A percentile compares a stretch with the other conserved stretches of the same genome.
Conservation (phyloP, 73 alveolate genomes). For the Tetrahymena thermophila region DNA sequence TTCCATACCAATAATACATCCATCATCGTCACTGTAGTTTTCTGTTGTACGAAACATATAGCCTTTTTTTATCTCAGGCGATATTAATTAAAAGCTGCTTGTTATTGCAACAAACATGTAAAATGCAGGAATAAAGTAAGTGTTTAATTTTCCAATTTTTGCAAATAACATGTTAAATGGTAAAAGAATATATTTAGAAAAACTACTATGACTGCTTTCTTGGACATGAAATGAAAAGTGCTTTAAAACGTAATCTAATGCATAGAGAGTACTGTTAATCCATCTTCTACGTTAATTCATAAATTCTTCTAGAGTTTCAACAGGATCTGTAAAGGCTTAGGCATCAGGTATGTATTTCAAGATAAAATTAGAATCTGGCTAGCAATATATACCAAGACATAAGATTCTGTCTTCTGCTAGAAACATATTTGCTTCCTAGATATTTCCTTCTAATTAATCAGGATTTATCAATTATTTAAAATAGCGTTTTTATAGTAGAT, state of each 20-base stretch:
- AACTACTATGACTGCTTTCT: background rate
- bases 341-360: conserved; percentile 51
- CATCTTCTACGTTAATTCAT: conserved; percentile 58
- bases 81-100: background rate
- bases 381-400: conserved; percentile 23
- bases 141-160: background rate
- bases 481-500: background rate
- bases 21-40: background rate
- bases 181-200: background rate
- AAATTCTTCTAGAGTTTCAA: conserved; percentile 24
- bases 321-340: conserved; percentile 56
- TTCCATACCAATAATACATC: background rate
- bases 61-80: background rate
- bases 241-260: conserved; percentile 27
- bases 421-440: conserved; percentile 48
- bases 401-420: conserved; percentile 69
- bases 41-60: background rate
- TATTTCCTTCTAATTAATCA: conserved; percentile 3
- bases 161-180: background rate
- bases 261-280: conserved; percentile 60
- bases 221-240: conserved; percentile 11
- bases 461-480: conserved; percentile 30
- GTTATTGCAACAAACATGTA: background rate
- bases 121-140: background rate
- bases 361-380: background rate